Evolutionary conservation across 768 basidiomycete genomes (phyloP), one percentile per base, ranked within the genome.

Genomic region (Pleurotus citrinopileatus): DNA sequence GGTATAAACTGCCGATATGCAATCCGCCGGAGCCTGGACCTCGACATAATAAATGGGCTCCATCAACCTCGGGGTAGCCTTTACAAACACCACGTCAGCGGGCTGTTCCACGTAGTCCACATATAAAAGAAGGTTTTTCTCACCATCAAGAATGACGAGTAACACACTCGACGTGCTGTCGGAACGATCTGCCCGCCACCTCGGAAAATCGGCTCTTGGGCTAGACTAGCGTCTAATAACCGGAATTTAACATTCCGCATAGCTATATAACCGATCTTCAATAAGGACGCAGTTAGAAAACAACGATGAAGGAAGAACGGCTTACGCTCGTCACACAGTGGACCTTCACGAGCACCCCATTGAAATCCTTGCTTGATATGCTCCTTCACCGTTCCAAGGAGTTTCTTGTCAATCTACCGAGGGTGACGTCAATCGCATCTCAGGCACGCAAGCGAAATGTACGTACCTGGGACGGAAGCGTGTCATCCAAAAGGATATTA

Each of bases 211-310:
- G 94, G 92, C 67, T 98, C 97, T 64, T 86, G 87, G 4, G 97
- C 94, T 23, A 99, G 75, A 60, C 82, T 88, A 6, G 96, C 92
- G 64, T 98, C 96, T 55, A 98, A 74, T 53, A 99, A 78, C 19
- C 97, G 84, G 83, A 98, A 99, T 69, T 98, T 99, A 59, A 98
- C 96, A 62, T 97, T 96, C 56, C 97, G 87, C 83, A 99, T 97
- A 4, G 97, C 96, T 99, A 59, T 27, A 55, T 23, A 27, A 34
- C 17, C 38, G 32, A 12, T 17, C 19, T 51, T 61, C 13, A 56
- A 47, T 32, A 42, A 22, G 13, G 15, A 19, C 42, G 15, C 32
- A 19, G 10, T 26, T 54, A 25, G 42, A 27, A 45, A 50, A 22
- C 38, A 42, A 22, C 42, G n/a, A 34, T 22, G 19, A 48, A 25